Base-by-base conservation (phyloP, 371 early-diverging fungal species). In the Dichotomocladium elegans region DNA sequence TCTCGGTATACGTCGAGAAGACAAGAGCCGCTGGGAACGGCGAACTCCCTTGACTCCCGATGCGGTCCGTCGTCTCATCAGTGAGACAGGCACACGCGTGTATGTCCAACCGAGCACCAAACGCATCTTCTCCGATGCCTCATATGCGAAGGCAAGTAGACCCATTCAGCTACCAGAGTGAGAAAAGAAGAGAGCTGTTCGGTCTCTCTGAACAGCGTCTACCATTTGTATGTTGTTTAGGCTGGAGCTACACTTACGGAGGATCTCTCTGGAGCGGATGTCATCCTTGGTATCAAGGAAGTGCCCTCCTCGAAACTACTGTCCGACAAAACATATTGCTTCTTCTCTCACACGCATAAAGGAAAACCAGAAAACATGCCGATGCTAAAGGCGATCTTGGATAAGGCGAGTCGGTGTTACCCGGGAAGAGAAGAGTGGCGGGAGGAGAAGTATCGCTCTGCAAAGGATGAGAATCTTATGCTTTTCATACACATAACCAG, bases 321-420 rank as follows among this genome's bases (percentile, higher is more conserved):
- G 3, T 84, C 85, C 0, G 76, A 89, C 66, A 96, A 96, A 75
- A 93, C 93, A 1, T 98, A 95, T 68, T 37, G 95, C 21, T 89
- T 91, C 74, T 98, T 98, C 61, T 95, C 96, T 48, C 98, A 98
- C 70, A 98, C 97, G 0, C 96, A 95, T 78, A 98, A 98, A 73
- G 98, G 94, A 21, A 48, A 31, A 26, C 95, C 94, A 55, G 89
- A 95, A 67, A 98, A 98, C 66, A 93, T 94, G 93, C 87, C 90
- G 17, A 85, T 91, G 81, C 82, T 98, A 44, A 82, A 92, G 63
- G 69, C 73, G 30, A 77, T 95, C 29, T 77, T 98, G 26, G 95
- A 95, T 71, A 91, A 92, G 83, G 90, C 87, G 66, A 34, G 26
- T 29, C 33, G 10, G 33, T 9, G 10, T 33, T 10, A 10, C n/a